Evolutionary conservation across 2,329 filamentous ascomycete genomes (phyloP).

Genomic region (Ophiostoma australiae): DNA sequence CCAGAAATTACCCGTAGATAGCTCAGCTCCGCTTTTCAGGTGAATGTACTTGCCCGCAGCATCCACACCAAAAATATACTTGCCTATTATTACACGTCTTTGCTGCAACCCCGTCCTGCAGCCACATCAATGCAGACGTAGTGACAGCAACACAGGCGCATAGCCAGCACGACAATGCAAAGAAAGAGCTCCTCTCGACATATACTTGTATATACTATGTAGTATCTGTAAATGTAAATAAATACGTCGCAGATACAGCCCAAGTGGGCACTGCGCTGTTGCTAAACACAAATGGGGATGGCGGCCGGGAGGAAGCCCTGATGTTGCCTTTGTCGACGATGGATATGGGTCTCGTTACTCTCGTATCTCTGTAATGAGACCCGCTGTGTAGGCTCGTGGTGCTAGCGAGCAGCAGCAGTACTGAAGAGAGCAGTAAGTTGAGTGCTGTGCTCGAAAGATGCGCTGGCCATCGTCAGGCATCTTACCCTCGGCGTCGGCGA

Average conservation of each 20-base stretch:
- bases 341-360: conserved; percentile 13
- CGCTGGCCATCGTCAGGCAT: background rate
- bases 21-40: background rate
- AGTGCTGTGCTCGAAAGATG: background rate
- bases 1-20: background rate
- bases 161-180: conserved; percentile 1
- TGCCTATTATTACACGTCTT: background rate
- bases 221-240: background rate
- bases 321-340: conserved; percentile 6
- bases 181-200: background rate
- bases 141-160: conserved; percentile 5
- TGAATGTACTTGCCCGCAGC: background rate
- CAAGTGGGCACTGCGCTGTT: conserved; percentile 15
- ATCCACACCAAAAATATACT: background rate
- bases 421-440: background rate
- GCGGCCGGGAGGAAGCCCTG: background rate
- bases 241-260: conserved; percentile 1
- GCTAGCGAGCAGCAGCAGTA: background rate
- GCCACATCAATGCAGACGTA: conserved; percentile 8
- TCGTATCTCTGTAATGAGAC: conserved; percentile 16
- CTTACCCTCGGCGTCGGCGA: background rate
- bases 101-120: conserved; percentile 10
- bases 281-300: conserved; percentile 5
- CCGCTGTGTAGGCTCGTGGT: conserved; percentile 8
- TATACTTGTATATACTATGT: background rate